phyloP scores from a whole-genome alignment of 495 filamentous ascomycete species.

The Penicillium antarcticum region DNA sequence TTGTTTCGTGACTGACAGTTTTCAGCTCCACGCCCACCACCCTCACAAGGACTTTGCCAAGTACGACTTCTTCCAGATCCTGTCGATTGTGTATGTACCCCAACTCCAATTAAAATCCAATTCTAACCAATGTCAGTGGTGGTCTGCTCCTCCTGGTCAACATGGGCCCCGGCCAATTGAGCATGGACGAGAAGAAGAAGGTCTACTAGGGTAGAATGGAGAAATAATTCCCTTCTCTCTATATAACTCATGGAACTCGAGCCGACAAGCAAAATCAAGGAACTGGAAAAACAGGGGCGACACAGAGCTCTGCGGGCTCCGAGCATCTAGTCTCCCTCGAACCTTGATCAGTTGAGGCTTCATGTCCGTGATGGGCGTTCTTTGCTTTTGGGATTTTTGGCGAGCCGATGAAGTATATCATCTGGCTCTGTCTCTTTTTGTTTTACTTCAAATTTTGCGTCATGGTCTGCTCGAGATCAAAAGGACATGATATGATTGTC shows the following conservation, averaged over 20 bases:
- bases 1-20: neutral
- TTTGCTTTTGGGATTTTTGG: conserved; percentile 9
- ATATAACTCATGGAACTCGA: conserved; percentile 11
- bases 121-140: conserved; percentile 51
- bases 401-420: neutral
- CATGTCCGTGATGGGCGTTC: neutral
- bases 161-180: conserved; percentile 96
- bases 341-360: neutral
- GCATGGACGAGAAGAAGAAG: conserved; percentile 99
- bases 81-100: conserved; percentile 85
- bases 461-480: conserved; percentile 3
- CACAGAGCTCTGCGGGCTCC: neutral
- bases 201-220: conserved; percentile 66
- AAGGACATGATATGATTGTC: conserved; percentile 5
- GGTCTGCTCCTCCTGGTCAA: conserved; percentile 94
- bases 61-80: conserved; percentile 99
- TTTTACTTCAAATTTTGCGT: conserved; percentile 6
- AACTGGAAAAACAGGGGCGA: neutral
- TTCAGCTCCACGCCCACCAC: conserved; percentile 92
- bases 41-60: conserved; percentile 99
- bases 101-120: neutral
- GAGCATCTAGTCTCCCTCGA: neutral
- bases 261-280: conserved; percentile 4
- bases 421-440: conserved; percentile 1
- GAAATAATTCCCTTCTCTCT: conserved; percentile 5